A percentile compares a stretch with the other conserved stretches of the same genome.
phyloP scores from a whole-genome alignment of 1,139 yeast genomes.

The Yamadazyma jaroonii region DNA sequence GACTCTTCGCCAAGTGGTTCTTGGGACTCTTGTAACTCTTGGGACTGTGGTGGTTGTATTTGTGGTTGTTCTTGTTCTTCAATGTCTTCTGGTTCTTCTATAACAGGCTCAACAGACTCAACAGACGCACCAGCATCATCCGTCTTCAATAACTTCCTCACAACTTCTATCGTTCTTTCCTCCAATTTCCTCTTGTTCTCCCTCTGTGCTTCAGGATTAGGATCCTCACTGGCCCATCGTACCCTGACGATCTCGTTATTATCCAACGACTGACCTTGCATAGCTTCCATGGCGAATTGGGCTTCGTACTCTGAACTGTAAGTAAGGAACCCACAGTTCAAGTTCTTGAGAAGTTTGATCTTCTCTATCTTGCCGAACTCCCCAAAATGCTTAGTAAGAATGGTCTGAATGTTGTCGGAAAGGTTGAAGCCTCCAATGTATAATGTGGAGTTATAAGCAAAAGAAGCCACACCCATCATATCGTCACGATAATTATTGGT shows the following conservation, averaged over 20 bases:
- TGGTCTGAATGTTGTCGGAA: slow-evolving; percentile 25
- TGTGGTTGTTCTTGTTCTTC: too few relatives aligned
- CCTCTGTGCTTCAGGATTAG: slow-evolving; percentile 65
- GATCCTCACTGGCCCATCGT: slow-evolving; percentile 91
- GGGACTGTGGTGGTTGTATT: too few relatives aligned
- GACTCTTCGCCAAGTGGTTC: too few relatives aligned
- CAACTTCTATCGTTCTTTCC: slow-evolving; percentile 33
- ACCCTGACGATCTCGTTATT: slow-evolving; percentile 66
- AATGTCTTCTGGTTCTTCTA: slow-evolving; percentile 3
- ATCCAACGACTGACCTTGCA: slow-evolving; percentile 73
- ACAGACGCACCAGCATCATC: too few relatives aligned
- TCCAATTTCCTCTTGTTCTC: slow-evolving; percentile 44
- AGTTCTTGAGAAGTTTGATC: slow-evolving; percentile 56
- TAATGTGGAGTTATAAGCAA: slow-evolving; percentile 68
- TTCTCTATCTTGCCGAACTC: slow-evolving; percentile 81
- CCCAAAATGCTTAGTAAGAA: slow-evolving; percentile 50
- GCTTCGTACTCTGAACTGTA: slow-evolving; percentile 69
- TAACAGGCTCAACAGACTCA: slow-evolving; percentile 9
- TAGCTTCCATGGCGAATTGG: slow-evolving; percentile 92
- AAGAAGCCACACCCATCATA: slow-evolving; percentile 94
- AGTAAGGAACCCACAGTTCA: slow-evolving; percentile 79
- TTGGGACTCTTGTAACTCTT: too few relatives aligned
- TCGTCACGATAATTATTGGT: slow-evolving; percentile 83
- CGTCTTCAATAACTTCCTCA: slow-evolving; percentile 24
- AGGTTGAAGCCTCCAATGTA: slow-evolving; percentile 68